Evolutionary conservation across 306 rosid genomes (phyloP).

Genomic region (Abrus pulchellus): DNA sequence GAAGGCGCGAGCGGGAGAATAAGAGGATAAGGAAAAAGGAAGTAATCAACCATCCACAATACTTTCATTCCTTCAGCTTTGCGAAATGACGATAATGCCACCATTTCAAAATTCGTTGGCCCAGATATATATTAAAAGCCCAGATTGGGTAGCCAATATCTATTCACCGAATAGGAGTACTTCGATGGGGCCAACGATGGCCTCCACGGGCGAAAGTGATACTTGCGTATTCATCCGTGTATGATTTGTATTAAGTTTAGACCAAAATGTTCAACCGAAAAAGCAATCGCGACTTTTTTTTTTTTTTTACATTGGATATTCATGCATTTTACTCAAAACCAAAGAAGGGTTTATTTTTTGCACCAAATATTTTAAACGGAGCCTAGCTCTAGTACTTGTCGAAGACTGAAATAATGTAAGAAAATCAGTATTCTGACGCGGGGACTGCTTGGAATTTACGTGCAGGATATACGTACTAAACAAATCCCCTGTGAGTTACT

Average conservation of each 20-base stretch:
- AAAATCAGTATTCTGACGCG: background rate
- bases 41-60: background rate
- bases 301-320: background rate
- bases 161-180: background rate
- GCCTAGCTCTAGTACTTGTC: no score
- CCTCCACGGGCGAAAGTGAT: no score
- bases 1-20: background rate
- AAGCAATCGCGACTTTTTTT: no score
- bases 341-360: background rate
- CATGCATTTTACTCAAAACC: background rate
- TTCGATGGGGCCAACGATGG: no score
- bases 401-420: background rate
- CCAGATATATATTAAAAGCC: background rate
- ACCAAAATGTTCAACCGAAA: no score
- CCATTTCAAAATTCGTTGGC: background rate
- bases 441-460: no score
- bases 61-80: background rate
- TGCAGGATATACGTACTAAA: no score
- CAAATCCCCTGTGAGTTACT: no score
- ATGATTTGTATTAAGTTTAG: no score
- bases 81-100: conserved; percentile 44
- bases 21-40: conserved; percentile 45
- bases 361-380: no score
- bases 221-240: no score
- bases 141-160: background rate